A percentile compares a stretch with the other conserved stretches of the same genome.
Evolutionary conservation across 371 early-diverging fungal genomes (phyloP).

Genomic region (Sporodiniella umbellata): DNA sequence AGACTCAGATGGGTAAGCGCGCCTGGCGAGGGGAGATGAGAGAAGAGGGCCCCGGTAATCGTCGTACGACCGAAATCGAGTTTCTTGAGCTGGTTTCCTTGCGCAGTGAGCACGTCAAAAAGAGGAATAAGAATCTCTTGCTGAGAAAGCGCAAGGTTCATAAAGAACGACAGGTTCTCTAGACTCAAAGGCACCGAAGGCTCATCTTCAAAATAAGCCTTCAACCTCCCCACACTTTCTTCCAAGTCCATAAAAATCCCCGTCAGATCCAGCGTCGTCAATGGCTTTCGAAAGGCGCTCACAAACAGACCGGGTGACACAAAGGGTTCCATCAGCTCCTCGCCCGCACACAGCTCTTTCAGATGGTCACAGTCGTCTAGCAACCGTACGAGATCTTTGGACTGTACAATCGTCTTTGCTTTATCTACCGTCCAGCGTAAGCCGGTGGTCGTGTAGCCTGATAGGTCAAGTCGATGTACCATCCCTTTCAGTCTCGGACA

Average conservation of each 20-base stretch:
- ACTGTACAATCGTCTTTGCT: constrained; percentile 25
- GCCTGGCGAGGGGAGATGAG: constrained; percentile 9
- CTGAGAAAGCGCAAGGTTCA: constrained; percentile 34
- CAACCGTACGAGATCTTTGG: constrained; percentile 21
- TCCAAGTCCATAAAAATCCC: constrained; percentile 16
- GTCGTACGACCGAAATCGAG: constrained; percentile 36
- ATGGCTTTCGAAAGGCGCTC: constrained; percentile 24
- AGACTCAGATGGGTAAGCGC: constrained; percentile 28
- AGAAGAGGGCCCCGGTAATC: constrained; percentile 23
- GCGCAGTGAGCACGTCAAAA: constrained; percentile 16
- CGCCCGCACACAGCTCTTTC: constrained; percentile 28
- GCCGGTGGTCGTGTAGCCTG: constrained; percentile 34
- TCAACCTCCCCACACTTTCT: constrained; percentile 1
- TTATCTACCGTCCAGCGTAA: constrained; percentile 34
- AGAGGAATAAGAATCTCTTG: constrained; percentile 33
- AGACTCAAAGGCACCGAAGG: constrained; percentile 14
- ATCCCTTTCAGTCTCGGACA: neutral
- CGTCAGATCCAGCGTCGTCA: constrained; percentile 30
- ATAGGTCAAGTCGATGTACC: constrained; percentile 30
- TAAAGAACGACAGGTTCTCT: constrained; percentile 29
- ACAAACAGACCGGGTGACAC: constrained; percentile 22
- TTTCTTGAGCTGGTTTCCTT: constrained; percentile 12
- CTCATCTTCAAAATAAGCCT: too few relatives aligned
- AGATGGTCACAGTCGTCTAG: constrained; percentile 24
- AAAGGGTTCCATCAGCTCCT: constrained; percentile 36